Base-by-base conservation (phyloP, 805 yeast species). In the Lipomyces sp. region DNA sequence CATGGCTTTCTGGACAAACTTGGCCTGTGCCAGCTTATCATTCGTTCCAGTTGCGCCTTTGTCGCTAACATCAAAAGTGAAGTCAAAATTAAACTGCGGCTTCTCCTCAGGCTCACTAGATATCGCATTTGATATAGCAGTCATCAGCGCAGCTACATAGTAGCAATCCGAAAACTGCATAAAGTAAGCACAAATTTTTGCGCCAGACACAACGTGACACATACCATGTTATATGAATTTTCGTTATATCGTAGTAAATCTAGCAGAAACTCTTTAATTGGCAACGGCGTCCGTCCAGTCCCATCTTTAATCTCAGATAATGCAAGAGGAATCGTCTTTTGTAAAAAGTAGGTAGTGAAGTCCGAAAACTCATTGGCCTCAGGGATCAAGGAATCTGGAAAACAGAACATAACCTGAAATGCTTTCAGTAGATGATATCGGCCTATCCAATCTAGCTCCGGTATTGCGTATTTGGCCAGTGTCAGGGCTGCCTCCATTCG, bases 401-500 rank as follows among this genome's bases (percentile, higher is more conserved):
- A 92, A 76, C 98, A 95, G 75, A 82, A 94, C 55, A 90, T 74
- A 29, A 80, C 78, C 69, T 86, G 88, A 75, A 86, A 92, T 0
- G 92, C 90, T 73, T 84, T 85, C 53, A 91, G 77, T 61, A 95
- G 80, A 74, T 90, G 94, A 53, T 81, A 81, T 72, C 89, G 81
- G 0, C 98, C 98, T 35, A 89, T 80, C 75, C 84, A 90, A n/a
- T 83, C 82, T 53, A 85, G 81, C 11, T 84, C 85, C 45, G 84
- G 84, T 32, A 80, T 85, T 0, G 97, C 88, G 61, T 86, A 81
- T n/a, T 78, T 82, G 0, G 93, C 88, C 54, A 95, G 80, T 0
- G 95, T 95, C 57, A 79, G 77, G 0, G 96, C 96, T 0, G 99
- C 98, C 64, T 91, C 96, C 18, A 87, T 83, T 65, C 99, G 81